phyloP scores from a whole-genome alignment of 2,329 filamentous ascomycete genomes.

The Sclerotinia nivalis region DNA sequence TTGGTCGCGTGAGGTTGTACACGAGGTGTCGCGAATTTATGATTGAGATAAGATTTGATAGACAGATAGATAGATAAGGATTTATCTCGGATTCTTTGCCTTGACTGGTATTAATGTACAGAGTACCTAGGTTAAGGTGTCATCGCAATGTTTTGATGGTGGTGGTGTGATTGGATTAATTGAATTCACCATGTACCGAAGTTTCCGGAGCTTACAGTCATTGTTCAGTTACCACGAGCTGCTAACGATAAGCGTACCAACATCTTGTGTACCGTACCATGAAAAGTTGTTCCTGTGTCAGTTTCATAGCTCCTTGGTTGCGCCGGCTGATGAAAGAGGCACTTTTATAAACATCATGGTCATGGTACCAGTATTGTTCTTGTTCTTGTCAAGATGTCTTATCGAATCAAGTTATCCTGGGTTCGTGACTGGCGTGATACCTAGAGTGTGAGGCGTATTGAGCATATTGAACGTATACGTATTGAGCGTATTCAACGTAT shows the following conservation, averaged over 20 bases:
- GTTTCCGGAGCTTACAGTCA: not conserved
- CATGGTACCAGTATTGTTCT: not conserved
- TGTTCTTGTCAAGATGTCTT: not conserved
- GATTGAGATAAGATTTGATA: too few relatives aligned
- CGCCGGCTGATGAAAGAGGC: not conserved
- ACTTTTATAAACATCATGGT: not conserved
- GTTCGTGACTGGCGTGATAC: not conserved
- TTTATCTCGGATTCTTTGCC: not conserved
- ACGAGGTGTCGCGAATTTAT: too few relatives aligned
- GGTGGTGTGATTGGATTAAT: not conserved
- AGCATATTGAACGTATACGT: not conserved
- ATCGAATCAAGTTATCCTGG: too few relatives aligned
- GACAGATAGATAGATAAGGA: not conserved
- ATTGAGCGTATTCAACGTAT: not conserved
- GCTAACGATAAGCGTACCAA: not conserved
- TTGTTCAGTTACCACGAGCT: not conserved
- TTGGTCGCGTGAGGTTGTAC: not conserved
- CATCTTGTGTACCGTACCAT: not conserved
- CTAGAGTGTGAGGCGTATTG: not conserved
- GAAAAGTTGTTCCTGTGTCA: not conserved
- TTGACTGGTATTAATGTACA: not conserved
- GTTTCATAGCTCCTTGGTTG: not conserved
- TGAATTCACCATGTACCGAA: not conserved
- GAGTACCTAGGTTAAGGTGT: not conserved
- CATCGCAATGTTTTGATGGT: not conserved